These are phyloP conservation scores for Xylaria sp. DNA, from an alignment of 2,329 filamentous ascomycete species.

Conservation along the genomic window DNA sequence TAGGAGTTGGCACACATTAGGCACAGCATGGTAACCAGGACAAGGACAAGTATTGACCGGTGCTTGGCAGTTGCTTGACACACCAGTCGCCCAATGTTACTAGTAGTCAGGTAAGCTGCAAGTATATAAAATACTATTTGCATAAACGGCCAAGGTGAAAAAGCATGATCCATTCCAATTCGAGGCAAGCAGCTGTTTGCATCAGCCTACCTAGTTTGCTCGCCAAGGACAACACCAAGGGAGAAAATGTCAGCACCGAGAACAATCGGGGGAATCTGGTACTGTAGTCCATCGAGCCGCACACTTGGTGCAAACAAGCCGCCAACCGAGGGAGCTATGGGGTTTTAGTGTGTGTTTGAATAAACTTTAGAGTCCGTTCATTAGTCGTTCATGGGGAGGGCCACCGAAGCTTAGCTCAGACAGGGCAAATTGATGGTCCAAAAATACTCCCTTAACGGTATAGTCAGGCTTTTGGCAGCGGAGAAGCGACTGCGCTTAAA, in stretches of 20 bases:
- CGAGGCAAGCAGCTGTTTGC: slow-evolving; percentile 34
- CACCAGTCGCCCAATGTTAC: slow-evolving; percentile 25
- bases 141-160: slow-evolving; percentile 1
- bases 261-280: slow-evolving; percentile 11
- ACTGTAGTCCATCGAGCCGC: slow-evolving; percentile 22
- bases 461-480: slow-evolving; percentile 21
- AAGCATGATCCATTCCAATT: slow-evolving; percentile 12
- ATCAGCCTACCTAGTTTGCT: slow-evolving; percentile 26
- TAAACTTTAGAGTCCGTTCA: slow-evolving; percentile 15
- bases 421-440: slow-evolving; percentile 31
- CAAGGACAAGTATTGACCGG: slow-evolving; percentile 30
- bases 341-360: neutral
- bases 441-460: slow-evolving; percentile 32
- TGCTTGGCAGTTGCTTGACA: slow-evolving; percentile 33
- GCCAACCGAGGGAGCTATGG: slow-evolving; percentile 22
- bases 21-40: slow-evolving; percentile 30
- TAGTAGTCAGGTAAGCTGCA: slow-evolving; percentile 1
- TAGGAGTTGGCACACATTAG: slow-evolving; percentile 17
- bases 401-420: slow-evolving; percentile 32
- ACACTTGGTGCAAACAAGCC: slow-evolving; percentile 19
- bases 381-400: slow-evolving; percentile 28
- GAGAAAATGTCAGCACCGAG: slow-evolving; percentile 29
- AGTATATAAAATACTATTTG: slow-evolving; percentile 3
- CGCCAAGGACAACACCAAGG: neutral
- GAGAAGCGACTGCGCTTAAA: slow-evolving; percentile 45